These are phyloP conservation scores for Dentipellis fragilis DNA, from an alignment of 768 basidiomycete genomes.

Conservation along the genomic window DNA sequence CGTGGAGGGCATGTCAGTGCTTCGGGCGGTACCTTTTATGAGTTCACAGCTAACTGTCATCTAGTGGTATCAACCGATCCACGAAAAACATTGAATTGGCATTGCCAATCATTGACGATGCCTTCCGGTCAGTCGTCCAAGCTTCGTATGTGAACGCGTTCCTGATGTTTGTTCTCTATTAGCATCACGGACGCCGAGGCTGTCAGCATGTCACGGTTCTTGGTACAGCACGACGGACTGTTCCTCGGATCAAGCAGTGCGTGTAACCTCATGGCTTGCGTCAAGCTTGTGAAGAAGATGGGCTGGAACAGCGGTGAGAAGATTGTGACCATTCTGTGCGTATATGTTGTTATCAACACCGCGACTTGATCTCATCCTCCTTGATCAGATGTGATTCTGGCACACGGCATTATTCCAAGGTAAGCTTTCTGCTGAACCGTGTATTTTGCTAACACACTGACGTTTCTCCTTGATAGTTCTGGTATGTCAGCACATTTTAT, in stretches of 20 bases:
- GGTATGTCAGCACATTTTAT: slow-evolving; percentile 24
- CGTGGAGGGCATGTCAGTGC: slow-evolving; percentile 76
- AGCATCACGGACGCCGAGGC: slow-evolving; percentile 92
- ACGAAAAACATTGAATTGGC: slow-evolving; percentile 87
- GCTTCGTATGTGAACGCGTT: neutral
- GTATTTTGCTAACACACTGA: neutral
- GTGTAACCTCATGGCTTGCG: slow-evolving; percentile 89
- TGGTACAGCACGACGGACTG: slow-evolving; percentile 84
- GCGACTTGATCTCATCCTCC: slow-evolving; percentile 23
- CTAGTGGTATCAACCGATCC: slow-evolving; percentile 85
- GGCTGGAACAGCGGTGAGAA: slow-evolving; percentile 59
- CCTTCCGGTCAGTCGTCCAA: slow-evolving; percentile 49
- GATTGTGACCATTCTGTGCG: slow-evolving; percentile 81
- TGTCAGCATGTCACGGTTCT: slow-evolving; percentile 89
- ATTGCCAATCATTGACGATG: slow-evolving; percentile 78
- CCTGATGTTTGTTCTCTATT: neutral
- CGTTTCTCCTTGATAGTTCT: slow-evolving; percentile 28
- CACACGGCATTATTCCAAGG: slow-evolving; percentile 87
- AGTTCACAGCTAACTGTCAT: neutral
- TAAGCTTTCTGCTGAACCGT: slow-evolving; percentile 21
- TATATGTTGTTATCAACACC: neutral
- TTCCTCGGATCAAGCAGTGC: slow-evolving; percentile 96
- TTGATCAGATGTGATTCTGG: slow-evolving; percentile 70
- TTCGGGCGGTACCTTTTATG: neutral
- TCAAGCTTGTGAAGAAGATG: slow-evolving; percentile 65